Evolutionary conservation across 345 rosid genomes (phyloP), one percentile per base, ranked within the genome.

Genomic region (Jatropha curcas): DNA sequence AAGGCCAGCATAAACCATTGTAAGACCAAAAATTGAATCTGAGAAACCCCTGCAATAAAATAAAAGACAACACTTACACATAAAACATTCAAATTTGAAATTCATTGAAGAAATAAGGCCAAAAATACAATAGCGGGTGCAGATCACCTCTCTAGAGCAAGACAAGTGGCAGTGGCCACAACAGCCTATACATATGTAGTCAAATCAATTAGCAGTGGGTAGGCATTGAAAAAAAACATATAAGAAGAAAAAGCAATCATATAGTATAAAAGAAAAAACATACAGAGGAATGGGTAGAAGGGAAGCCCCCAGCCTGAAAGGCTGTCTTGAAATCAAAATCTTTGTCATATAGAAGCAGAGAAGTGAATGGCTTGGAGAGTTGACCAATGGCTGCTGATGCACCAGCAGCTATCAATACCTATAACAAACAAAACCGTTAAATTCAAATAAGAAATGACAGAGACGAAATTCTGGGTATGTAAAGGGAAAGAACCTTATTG

Each of bases 271-370:
- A 1, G 0, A 33, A 46, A 37, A 25, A 46, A 51, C 85, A 60
- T 79, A 89, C 94, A 39, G 91, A 84, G 71, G 98, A 94, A 86
- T 94, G 97, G 43, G 96, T 83, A 53, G 98, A 94, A 77, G 98
- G 98, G 85, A 92, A 92, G 34, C 98, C 98, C 7, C 98, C 98
- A 58, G 98, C 85, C 67, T 81, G 92, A 39, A 90, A 48, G 2
- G 87, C 82, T 62, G 84, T 57, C 81, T 63, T 87, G 62, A 87
- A 80, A 72, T 94, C 91, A 22, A 94, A 74, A n/a, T 80, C 79
- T 81, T 65, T 89, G 55, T 88, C 86, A 71, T 89, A 89, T 3
- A 90, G 76, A 66, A 90, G 66, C 4, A 81, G 79, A 9, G 82
- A 77, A 48, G 98, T 90, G 79, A 92, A 83, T 7, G 96, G 96